Percentiles rank a stretch among this genome's conserved stretches.
Conservation (phyloP, 192 early-diverging fungal genomes). For the Coemansia sp. region DNA sequence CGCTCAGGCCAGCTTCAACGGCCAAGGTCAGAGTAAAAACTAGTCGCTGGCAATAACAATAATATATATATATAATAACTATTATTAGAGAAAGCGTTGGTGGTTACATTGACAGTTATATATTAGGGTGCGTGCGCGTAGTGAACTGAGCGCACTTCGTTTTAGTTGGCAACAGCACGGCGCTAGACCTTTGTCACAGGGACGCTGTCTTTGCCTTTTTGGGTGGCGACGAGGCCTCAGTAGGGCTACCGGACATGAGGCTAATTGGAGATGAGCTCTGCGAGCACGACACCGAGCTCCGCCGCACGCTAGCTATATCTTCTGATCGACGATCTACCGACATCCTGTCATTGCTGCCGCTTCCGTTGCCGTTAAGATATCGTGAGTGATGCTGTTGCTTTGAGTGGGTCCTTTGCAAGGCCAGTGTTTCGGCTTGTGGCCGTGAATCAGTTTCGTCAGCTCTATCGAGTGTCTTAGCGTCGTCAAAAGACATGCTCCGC, state of each 20-base stretch:
- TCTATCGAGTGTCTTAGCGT: neutral
- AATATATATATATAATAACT: neutral
- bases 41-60: neutral
- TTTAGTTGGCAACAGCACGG: constrained; percentile 2
- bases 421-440: neutral
- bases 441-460: neutral
- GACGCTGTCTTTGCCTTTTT: constrained; percentile 54
- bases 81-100: neutral
- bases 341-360: constrained; percentile 7
- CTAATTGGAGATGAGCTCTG: constrained; percentile 12
- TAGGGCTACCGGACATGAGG: constrained; percentile 14
- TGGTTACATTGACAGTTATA: neutral
- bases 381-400: constrained; percentile 1
- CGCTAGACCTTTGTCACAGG: constrained; percentile 12
- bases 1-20: constrained; percentile 15
- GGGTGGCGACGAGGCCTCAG: constrained; percentile 31
- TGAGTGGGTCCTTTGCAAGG: neutral
- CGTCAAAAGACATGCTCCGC: neutral
- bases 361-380: constrained; percentile 1
- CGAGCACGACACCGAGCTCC: constrained; percentile 16
- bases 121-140: neutral
- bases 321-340: neutral
- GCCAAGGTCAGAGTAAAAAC: constrained; percentile 4
- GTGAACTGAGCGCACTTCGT: neutral
- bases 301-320: neutral